Conservation (phyloP, 2,329 filamentous ascomycete species). For the Teratosphaeria pseudoeucalypti region DNA sequence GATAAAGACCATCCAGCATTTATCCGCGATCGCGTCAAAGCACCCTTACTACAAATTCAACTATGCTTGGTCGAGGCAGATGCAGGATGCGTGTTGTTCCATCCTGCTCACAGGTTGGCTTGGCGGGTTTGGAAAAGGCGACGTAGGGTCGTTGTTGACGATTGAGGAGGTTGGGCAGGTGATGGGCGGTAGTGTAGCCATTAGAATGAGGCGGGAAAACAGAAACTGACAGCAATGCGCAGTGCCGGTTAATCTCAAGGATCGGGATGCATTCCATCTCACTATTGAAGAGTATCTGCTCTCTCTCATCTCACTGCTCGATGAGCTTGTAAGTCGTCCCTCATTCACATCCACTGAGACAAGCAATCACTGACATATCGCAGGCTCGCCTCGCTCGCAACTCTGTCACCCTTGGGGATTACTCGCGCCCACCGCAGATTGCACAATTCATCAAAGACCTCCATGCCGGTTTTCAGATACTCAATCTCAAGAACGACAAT, state of each 20-base stretch:
- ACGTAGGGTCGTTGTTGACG: slow-evolving; percentile 58
- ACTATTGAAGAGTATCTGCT: slow-evolving; percentile 96
- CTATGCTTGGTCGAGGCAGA: slow-evolving; percentile 67
- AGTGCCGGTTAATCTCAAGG: slow-evolving; percentile 89
- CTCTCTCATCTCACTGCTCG: slow-evolving; percentile 73
- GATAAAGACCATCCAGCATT: slow-evolving; percentile 57
- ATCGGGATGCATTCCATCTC: slow-evolving; percentile 82
- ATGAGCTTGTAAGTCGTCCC: slow-evolving; percentile 58
- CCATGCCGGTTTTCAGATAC: slow-evolving; percentile 88
- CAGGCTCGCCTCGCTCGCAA: slow-evolving; percentile 81
- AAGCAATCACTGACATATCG: not conserved
- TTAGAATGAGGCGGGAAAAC: not conserved
- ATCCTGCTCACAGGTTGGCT: slow-evolving; percentile 64
- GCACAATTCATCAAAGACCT: slow-evolving; percentile 89
- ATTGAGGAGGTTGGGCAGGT: slow-evolving; percentile 78
- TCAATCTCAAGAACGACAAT: slow-evolving; percentile 94
- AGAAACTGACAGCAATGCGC: slow-evolving; percentile 3
- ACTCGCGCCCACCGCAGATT: slow-evolving; percentile 74
- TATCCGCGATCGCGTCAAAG: slow-evolving; percentile 64
- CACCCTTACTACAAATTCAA: slow-evolving; percentile 99
- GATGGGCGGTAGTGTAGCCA: slow-evolving; percentile 53
- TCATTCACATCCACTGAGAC: not conserved
- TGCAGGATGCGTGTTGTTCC: slow-evolving; percentile 63
- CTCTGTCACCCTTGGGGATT: slow-evolving; percentile 84
- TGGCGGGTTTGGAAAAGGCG: slow-evolving; percentile 51